These are phyloP conservation scores for Aspergillus tanneri DNA, from an alignment of 2,329 filamentous ascomycete genomes.

Conservation along the genomic window DNA sequence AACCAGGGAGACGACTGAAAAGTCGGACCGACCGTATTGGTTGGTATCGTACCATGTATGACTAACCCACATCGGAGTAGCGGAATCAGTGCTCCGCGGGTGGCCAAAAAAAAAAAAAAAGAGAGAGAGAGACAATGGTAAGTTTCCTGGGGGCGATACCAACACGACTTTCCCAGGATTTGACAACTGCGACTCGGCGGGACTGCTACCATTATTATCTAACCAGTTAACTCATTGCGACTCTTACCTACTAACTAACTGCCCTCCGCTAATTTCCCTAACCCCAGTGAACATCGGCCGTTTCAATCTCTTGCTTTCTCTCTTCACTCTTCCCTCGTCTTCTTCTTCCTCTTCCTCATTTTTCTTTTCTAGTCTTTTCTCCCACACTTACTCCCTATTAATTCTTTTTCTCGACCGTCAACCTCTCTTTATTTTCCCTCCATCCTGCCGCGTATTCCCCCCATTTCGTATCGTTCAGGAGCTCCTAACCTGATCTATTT, in stretches of 20 bases:
- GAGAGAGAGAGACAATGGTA: too few species aligned
- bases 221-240: neutral
- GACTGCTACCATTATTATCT: too few species aligned
- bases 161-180: too few species aligned
- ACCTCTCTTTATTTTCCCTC: slow-evolving; percentile 4
- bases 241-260: neutral
- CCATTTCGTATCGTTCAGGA: too few species aligned
- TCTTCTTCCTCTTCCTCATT: slow-evolving; percentile 1
- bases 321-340: slow-evolving; percentile 8
- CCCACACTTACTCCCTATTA: slow-evolving; percentile 11
- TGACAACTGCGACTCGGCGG: too few species aligned
- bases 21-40: neutral
- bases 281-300: slow-evolving; percentile 19
- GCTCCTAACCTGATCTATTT: too few species aligned
- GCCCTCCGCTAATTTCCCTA: slow-evolving; percentile 15
- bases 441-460: slow-evolving; percentile 1
- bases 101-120: slow-evolving; percentile 20
- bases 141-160: too few species aligned
- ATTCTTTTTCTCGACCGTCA: slow-evolving; percentile 9
- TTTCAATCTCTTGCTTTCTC: slow-evolving; percentile 20
- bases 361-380: slow-evolving; percentile 12
- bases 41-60: slow-evolving; percentile 11
- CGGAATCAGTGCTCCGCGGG: slow-evolving; percentile 3
- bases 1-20: neutral
- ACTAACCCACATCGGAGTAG: slow-evolving; percentile 2